These are phyloP conservation scores for Pseudonitzschia multiseries DNA, from an alignment of 108 stramenopile species.

Conservation along the genomic window DNA sequence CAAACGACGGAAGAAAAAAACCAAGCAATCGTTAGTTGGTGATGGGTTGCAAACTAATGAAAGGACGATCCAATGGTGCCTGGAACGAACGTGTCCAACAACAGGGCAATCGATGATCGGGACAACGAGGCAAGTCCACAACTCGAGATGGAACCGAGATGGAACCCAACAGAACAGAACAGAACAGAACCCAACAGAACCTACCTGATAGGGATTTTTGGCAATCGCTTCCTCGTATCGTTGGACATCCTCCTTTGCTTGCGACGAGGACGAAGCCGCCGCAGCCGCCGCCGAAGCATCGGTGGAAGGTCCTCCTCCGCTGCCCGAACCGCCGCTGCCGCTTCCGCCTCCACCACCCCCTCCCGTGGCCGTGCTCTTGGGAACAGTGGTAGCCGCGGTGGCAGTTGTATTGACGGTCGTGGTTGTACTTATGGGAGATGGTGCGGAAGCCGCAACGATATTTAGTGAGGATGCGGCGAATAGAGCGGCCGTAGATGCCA, in stretches of 20 bases:
- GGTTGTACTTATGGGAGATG: background rate
- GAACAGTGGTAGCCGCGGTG: background rate
- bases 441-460: constrained; percentile 5
- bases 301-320: background rate
- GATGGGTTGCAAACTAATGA: background rate
- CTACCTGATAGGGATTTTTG: constrained; percentile 32
- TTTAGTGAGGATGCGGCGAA: constrained; percentile 7
- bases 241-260: constrained; percentile 26
- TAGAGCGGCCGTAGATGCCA: constrained; percentile 10
- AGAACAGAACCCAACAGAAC: background rate
- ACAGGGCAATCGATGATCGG: too few relatives aligned
- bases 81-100: too few relatives aligned
- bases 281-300: background rate
- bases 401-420: constrained; percentile 12
- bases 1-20: background rate
- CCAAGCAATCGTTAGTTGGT: background rate
- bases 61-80: too few relatives aligned
- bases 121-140: too few relatives aligned
- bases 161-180: too few relatives aligned
- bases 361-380: background rate
- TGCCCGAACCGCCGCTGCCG: constrained; percentile 13
- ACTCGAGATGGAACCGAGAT: too few relatives aligned
- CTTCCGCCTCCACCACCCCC: constrained; percentile 7
- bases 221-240: constrained; percentile 16
- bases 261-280: background rate